Percentiles rank a stretch among this genome's conserved stretches.
These are phyloP conservation scores for Asterochloris sp. DNA, from an alignment of 139 green algal genomes.

Conservation along the genomic window DNA sequence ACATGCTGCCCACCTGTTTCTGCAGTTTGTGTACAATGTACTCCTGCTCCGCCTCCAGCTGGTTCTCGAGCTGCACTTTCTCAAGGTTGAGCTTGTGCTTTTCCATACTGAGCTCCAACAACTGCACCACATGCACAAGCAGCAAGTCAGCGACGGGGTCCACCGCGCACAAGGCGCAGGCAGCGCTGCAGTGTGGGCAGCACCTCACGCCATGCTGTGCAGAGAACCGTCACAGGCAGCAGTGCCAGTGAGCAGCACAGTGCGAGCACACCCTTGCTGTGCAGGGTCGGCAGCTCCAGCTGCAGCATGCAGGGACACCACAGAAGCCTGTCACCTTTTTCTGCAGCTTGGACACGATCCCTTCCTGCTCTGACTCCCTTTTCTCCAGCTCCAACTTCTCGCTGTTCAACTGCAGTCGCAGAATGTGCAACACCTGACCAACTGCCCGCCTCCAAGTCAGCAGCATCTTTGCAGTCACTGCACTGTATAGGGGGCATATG, in stretches of 20 bases:
- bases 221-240: neutral
- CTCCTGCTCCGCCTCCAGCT: slow-evolving; percentile 62
- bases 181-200: too few species aligned
- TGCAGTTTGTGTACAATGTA: slow-evolving; percentile 80
- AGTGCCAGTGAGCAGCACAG: too few species aligned
- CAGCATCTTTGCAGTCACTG: slow-evolving; percentile 1
- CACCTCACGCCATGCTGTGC: neutral
- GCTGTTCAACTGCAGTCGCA: slow-evolving; percentile 28
- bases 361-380: slow-evolving; percentile 54
- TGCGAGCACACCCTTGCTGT: too few species aligned
- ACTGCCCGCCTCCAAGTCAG: neutral
- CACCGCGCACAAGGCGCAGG: neutral
- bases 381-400: slow-evolving; percentile 67
- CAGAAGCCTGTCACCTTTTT: slow-evolving; percentile 10
- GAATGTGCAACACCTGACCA: slow-evolving; percentile 9
- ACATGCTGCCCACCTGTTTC: slow-evolving; percentile 47
- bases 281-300: too few species aligned
- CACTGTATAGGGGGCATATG: too few species aligned
- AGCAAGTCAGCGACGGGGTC: neutral
- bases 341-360: slow-evolving; percentile 44
- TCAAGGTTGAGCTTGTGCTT: slow-evolving; percentile 54
- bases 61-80: slow-evolving; percentile 66
- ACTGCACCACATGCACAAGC: slow-evolving; percentile 10
- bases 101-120: slow-evolving; percentile 32
- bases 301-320: neutral